Percentiles rank a stretch among this genome's conserved stretches.
Conservation (phyloP, 1,284 basidiomycete genomes). For the Puccinia coronata region DNA sequence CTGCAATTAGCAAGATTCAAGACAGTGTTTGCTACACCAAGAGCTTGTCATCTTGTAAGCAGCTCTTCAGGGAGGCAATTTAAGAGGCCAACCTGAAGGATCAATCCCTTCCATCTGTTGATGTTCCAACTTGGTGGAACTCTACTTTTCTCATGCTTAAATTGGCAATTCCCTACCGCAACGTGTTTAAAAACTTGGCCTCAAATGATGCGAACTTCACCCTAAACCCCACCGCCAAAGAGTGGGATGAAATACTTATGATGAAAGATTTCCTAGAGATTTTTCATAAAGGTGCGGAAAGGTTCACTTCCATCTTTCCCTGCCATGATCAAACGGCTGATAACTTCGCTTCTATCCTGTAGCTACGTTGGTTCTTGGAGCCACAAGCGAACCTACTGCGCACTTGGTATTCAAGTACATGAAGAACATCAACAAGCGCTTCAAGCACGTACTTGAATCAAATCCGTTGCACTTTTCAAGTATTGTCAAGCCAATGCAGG, state of each 20-base stretch:
- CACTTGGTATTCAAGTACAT: neutral
- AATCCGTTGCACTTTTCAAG: neutral
- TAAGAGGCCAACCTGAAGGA: neutral
- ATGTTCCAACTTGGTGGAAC: neutral
- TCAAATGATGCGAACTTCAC: neutral
- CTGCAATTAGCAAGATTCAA: neutral
- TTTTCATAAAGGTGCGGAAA: neutral
- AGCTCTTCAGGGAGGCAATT: neutral
- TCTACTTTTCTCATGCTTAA: neutral
- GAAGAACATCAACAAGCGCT: neutral
- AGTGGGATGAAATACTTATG: neutral
- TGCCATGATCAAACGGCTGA: neutral
- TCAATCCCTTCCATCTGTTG: neutral
- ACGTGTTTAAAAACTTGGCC: neutral
- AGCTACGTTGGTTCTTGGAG: neutral
- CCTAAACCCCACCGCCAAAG: neutral
- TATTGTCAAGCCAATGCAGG: neutral
- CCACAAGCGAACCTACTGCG: neutral
- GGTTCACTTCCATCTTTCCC: neutral
- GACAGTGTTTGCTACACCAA: neutral
- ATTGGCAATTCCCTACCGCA: neutral
- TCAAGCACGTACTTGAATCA: neutral
- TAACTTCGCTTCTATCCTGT: neutral
- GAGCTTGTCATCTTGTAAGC: neutral
- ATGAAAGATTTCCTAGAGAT: neutral